These are phyloP conservation scores for Amanita exitialis DNA, from an alignment of 768 basidiomycete genomes.

Conservation along the genomic window DNA sequence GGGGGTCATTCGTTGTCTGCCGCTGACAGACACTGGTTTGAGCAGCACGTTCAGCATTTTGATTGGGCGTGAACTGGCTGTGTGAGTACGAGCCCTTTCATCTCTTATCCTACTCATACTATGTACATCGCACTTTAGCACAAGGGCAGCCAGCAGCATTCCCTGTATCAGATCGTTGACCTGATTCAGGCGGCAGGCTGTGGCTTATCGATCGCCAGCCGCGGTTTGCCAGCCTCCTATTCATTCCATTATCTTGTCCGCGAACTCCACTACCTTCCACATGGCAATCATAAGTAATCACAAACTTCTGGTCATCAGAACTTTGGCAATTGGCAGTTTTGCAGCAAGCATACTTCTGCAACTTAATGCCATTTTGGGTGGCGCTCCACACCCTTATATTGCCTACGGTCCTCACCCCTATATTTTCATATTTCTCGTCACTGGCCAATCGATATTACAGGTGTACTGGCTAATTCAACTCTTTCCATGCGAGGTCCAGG, in stretches of 20 bases:
- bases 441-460: slow-evolving; percentile 1
- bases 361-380: not conserved
- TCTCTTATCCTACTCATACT: not conserved
- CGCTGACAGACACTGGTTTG: not conserved
- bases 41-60: not conserved
- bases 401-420: slow-evolving; percentile 3
- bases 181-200: not conserved
- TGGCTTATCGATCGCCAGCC: not conserved
- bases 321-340: not conserved
- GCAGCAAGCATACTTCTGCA: not conserved
- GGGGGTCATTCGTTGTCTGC: not conserved
- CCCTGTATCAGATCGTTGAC: not conserved
- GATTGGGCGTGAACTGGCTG: not conserved
- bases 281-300: slow-evolving; percentile 1
- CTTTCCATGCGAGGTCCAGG: not conserved
- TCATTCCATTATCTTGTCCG: not conserved
- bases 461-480: slow-evolving; percentile 1
- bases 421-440: not conserved
- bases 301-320: not conserved
- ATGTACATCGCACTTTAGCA: not conserved
- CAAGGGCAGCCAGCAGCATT: too few species aligned
- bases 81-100: not conserved
- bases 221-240: not conserved
- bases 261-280: not conserved
- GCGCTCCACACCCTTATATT: not conserved